Conservation (phyloP, 2,329 filamentous ascomycete species). For the Xylariomycetidae sp. region DNA sequence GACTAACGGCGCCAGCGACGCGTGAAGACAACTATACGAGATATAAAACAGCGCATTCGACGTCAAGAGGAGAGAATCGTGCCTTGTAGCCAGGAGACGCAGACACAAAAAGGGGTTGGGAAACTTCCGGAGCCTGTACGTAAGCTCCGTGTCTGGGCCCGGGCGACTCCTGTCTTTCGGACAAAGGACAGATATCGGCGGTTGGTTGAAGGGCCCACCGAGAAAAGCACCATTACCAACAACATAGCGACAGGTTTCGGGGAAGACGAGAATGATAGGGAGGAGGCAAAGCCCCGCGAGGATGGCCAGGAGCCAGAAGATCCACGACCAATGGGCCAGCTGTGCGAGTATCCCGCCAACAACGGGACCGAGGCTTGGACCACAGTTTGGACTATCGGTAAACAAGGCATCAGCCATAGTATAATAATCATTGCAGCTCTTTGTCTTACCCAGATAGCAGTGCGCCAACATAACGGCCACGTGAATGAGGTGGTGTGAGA, state of each 20-base stretch:
- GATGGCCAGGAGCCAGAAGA: constrained; percentile 9
- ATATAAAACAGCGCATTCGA: constrained; percentile 1
- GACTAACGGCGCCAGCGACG: background rate
- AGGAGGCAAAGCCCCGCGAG: constrained; percentile 2
- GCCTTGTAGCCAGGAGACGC: background rate
- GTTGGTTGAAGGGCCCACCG: background rate
- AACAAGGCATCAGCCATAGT: no score
- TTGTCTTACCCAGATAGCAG: background rate
- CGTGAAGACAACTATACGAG: background rate
- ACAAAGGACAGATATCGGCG: background rate
- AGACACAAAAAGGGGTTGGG: constrained; percentile 3
- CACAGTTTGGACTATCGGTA: constrained; percentile 3
- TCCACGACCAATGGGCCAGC: constrained; percentile 5
- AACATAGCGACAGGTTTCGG: constrained; percentile 3
- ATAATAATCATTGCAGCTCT: no score
- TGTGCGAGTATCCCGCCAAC: constrained; percentile 6
- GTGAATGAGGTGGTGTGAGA: background rate
- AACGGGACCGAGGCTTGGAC: constrained; percentile 6
- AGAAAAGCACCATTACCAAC: constrained; percentile 6
- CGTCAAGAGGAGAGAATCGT: background rate
- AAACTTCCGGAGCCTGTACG: background rate
- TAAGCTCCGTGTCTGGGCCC: background rate
- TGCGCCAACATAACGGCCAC: background rate
- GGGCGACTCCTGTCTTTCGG: background rate
- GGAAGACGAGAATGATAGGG: constrained; percentile 3